phyloP scores from a whole-genome alignment of 176 grass and related monocot species.

The Aegilops longissima region DNA sequence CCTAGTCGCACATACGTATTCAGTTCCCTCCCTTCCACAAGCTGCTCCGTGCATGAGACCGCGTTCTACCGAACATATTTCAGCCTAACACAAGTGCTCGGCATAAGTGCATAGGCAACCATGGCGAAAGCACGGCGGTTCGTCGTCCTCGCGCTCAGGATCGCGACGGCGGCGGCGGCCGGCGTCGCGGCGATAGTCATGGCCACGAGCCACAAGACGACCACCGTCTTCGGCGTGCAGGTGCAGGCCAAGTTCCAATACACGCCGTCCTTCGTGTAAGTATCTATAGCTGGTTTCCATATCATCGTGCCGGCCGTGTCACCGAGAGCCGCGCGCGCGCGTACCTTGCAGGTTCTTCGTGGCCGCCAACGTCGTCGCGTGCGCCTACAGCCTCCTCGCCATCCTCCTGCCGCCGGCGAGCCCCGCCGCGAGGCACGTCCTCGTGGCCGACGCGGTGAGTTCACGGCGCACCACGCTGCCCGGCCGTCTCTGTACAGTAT shows the following conservation, averaged over 20 bases:
- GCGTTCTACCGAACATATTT: neutral
- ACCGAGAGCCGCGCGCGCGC: neutral
- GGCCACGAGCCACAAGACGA: constrained; percentile 60
- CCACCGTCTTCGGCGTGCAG: constrained; percentile 43
- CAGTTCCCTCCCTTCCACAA: neutral
- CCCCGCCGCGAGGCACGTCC: constrained; percentile 39
- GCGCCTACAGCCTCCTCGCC: constrained; percentile 49
- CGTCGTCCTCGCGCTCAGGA: constrained; percentile 41
- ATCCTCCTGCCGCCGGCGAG: constrained; percentile 44
- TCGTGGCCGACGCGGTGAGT: constrained; percentile 54
- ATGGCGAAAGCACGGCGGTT: constrained; percentile 40
- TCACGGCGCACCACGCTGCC: neutral
- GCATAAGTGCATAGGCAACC: too few relatives aligned
- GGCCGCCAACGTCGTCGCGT: constrained; percentile 48
- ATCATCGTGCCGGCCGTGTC: neutral
- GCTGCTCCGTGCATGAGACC: neutral
- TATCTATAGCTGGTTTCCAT: neutral
- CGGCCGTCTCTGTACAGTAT: neutral
- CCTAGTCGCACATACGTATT: neutral
- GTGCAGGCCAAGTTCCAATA: constrained; percentile 71
- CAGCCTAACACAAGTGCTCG: neutral
- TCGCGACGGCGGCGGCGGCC: constrained; percentile 36
- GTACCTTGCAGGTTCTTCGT: constrained; percentile 63
- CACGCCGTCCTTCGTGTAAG: constrained; percentile 54
- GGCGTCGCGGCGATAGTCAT: constrained; percentile 56